Evolutionary conservation across 768 basidiomycete genomes (phyloP).

Genomic region (Xerocomellus intermedius): DNA sequence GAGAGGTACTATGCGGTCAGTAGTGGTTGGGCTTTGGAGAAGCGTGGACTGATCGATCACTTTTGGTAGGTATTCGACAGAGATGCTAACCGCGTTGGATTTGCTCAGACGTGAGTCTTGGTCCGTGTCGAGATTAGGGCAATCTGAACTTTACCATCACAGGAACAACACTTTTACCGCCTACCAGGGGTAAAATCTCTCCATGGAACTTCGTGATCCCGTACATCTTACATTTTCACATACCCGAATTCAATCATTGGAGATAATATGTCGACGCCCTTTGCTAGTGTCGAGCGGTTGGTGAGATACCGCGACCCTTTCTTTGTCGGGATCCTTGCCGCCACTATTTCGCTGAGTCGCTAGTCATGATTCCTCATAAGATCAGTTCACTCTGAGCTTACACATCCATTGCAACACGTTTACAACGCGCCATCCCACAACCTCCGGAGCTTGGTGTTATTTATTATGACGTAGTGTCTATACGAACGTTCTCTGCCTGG

Average conservation of each 20-base stretch:
- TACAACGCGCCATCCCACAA: too few relatives aligned
- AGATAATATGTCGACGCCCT: too few relatives aligned
- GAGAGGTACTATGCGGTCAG: slow-evolving; percentile 1
- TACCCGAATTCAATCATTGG: not conserved
- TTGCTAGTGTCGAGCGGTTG: too few relatives aligned
- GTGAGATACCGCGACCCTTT: not conserved
- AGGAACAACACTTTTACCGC: slow-evolving; percentile 24
- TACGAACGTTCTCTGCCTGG: not conserved
- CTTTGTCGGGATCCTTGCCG: not conserved
- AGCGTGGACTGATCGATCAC: not conserved
- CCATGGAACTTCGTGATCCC: not conserved
- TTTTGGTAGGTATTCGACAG: slow-evolving; percentile 20
- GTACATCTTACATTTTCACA: not conserved
- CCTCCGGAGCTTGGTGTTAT: too few relatives aligned
- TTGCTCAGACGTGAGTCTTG: slow-evolving; percentile 24
- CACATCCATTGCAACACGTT: too few relatives aligned
- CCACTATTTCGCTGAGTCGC: not conserved
- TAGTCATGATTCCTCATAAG: not conserved
- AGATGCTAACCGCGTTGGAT: slow-evolving; percentile 19
- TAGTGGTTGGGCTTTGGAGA: not conserved
- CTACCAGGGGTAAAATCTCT: not conserved
- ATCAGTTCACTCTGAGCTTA: too few relatives aligned
- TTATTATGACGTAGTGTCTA: too few relatives aligned
- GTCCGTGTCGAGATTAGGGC: not conserved
- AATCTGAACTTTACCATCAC: not conserved